These are phyloP conservation scores for Allium fistulosum DNA, from an alignment of 106 monocot genomes.

Conservation along the genomic window DNA sequence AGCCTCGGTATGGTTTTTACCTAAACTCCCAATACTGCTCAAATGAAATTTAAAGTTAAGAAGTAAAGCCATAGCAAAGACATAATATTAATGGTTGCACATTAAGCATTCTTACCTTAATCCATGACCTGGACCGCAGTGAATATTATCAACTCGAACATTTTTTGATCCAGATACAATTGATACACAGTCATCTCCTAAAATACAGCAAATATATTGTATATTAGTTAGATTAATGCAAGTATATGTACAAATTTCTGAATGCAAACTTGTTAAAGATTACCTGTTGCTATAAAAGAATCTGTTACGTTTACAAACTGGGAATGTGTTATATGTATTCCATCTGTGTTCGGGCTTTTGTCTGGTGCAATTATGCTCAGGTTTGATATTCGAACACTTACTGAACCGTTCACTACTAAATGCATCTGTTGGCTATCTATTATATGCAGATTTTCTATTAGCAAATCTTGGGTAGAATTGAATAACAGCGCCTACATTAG, in stretches of 20 bases:
- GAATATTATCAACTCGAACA: slow-evolving; percentile 25
- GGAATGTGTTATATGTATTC: slow-evolving; percentile 55
- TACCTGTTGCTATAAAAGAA: slow-evolving; percentile 57
- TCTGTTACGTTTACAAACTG: slow-evolving; percentile 32
- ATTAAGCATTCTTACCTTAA: slow-evolving; percentile 40
- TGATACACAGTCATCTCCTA: slow-evolving; percentile 45
- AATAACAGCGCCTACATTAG: slow-evolving; percentile 46
- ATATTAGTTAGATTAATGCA: not conserved
- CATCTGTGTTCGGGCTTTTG: slow-evolving; percentile 79
- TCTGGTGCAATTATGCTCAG: slow-evolving; percentile 40
- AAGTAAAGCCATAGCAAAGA: not conserved
- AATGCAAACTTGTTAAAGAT: not conserved
- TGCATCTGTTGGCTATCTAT: slow-evolving; percentile 74
- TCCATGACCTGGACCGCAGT: slow-evolving; percentile 84
- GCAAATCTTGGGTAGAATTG: slow-evolving; percentile 35
- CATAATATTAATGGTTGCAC: not conserved
- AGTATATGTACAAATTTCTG: not conserved
- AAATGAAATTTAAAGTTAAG: not conserved
- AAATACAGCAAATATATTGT: not conserved
- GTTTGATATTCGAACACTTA: slow-evolving; percentile 23
- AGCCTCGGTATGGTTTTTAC: slow-evolving; percentile 28
- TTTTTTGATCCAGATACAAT: slow-evolving; percentile 39
- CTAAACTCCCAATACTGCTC: slow-evolving; percentile 76
- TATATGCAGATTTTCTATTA: slow-evolving; percentile 35
- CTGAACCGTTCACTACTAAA: slow-evolving; percentile 26